These are phyloP conservation scores for Colletotrichum tamarilloi DNA, from an alignment of 2,329 filamentous ascomycete genomes.

Conservation along the genomic window DNA sequence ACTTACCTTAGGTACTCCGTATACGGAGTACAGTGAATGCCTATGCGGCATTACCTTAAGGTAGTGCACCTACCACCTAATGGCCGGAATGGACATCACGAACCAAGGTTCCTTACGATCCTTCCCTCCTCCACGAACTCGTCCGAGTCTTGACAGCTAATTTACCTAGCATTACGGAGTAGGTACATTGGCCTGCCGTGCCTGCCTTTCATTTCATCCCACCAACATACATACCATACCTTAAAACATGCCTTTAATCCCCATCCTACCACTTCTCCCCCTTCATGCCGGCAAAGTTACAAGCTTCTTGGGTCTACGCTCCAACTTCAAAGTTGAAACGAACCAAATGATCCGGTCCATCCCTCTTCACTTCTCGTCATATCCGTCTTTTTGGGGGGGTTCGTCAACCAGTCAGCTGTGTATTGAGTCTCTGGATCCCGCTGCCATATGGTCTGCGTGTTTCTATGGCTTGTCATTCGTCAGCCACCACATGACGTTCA, in stretches of 20 bases:
- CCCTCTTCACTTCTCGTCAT: constrained; percentile 5
- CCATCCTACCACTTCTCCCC: neutral
- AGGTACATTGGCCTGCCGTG: no score
- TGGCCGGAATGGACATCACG: neutral
- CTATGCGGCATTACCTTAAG: neutral
- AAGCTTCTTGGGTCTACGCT: neutral
- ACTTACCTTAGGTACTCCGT: neutral
- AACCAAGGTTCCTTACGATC: neutral
- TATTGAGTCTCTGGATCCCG: neutral
- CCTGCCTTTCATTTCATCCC: neutral
- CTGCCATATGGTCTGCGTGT: neutral
- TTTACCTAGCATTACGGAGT: neutral
- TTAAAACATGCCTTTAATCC: constrained; percentile 13
- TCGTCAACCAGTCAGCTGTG: constrained; percentile 11
- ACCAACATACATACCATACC: neutral
- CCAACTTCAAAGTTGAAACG: constrained; percentile 16
- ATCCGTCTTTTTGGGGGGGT: neutral
- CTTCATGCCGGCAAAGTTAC: constrained; percentile 28
- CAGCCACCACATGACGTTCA: constrained; percentile 31
- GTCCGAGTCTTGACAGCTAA: neutral
- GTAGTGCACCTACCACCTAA: neutral
- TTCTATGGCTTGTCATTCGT: constrained; percentile 21
- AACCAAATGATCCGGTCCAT: constrained; percentile 15
- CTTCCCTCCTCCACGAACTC: constrained; percentile 20
- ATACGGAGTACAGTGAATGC: no score